Conservation (phyloP, 805 yeast genomes). For the Tetrapisispora iriomotensis region DNA sequence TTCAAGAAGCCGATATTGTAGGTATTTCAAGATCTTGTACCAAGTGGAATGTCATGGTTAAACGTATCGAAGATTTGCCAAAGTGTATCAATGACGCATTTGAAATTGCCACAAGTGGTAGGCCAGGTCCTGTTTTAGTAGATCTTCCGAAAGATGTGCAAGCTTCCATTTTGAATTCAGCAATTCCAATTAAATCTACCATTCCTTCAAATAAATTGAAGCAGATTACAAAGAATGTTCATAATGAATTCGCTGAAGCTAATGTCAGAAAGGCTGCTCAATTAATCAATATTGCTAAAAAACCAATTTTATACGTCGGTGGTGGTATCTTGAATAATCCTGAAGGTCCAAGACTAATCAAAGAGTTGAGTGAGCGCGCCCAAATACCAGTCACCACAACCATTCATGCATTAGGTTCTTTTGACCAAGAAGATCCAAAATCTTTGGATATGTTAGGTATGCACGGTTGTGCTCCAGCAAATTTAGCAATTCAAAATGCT, state of each 20-base stretch:
- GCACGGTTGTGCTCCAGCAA: slow-evolving; percentile 97
- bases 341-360: slow-evolving; percentile 70
- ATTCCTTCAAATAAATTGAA: slow-evolving; percentile 62
- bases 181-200: slow-evolving; percentile 74
- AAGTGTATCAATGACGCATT: slow-evolving; percentile 95
- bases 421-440: slow-evolving; percentile 83
- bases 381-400: slow-evolving; percentile 95
- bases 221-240: slow-evolving; percentile 57
- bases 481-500: slow-evolving; percentile 86
- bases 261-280: slow-evolving; percentile 70
- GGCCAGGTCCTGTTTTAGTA: slow-evolving; percentile 97
- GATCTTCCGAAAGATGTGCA: slow-evolving; percentile 98
- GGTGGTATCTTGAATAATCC: slow-evolving; percentile 75
- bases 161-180: slow-evolving; percentile 74
- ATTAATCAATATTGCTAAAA: slow-evolving; percentile 71
- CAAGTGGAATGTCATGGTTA: slow-evolving; percentile 99
- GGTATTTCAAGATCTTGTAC: slow-evolving; percentile 97
- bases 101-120: slow-evolving; percentile 89
- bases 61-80: slow-evolving; percentile 87
- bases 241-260: slow-evolving; percentile 63
- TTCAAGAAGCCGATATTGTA: slow-evolving; percentile 97
- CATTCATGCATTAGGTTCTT: slow-evolving; percentile 87
- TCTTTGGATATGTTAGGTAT: slow-evolving; percentile 95
- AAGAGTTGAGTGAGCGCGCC: slow-evolving; percentile 83
- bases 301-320: slow-evolving; percentile 86